phyloP scores from a whole-genome alignment of 2,329 filamentous ascomycete genomes.

The Ophiobolus disseminans region DNA sequence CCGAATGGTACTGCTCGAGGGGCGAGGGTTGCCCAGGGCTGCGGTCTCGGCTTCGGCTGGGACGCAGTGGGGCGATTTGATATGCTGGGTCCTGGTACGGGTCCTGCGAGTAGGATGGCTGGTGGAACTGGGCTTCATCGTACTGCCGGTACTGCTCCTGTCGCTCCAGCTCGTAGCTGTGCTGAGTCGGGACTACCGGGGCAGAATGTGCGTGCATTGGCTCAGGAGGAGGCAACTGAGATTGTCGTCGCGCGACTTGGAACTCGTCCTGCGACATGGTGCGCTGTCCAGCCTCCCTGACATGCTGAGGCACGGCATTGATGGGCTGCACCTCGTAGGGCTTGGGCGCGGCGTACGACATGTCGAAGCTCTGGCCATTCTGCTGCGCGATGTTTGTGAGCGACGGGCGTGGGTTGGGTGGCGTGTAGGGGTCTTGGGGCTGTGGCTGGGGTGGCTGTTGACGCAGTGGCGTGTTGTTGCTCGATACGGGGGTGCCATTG shows the following conservation, averaged over 20 bases:
- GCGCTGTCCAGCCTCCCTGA: constrained; percentile 23
- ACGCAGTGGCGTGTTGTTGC: constrained; percentile 34
- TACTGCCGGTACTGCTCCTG: constrained; percentile 26
- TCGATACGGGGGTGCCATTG: constrained; percentile 25
- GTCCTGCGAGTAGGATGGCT: constrained; percentile 24
- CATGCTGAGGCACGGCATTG: constrained; percentile 35
- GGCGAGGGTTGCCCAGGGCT: constrained; percentile 31
- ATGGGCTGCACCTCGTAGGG: constrained; percentile 44
- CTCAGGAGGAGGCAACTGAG: constrained; percentile 34
- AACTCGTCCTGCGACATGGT: constrained; percentile 40
- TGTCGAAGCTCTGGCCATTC: constrained; percentile 38
- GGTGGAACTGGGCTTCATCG: constrained; percentile 14
- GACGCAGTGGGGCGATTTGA: constrained; percentile 45
- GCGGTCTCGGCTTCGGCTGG: constrained; percentile 34
- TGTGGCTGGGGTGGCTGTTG: constrained; percentile 28
- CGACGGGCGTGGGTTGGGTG: constrained; percentile 34
- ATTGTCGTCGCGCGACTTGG: constrained; percentile 28
- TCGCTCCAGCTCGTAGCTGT: constrained; percentile 29
- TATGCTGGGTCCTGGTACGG: constrained; percentile 40
- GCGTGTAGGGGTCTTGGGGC: constrained; percentile 30
- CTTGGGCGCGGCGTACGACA: constrained; percentile 47
- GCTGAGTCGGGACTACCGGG: constrained; percentile 49
- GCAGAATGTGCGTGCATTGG: constrained; percentile 56
- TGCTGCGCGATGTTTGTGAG: constrained; percentile 26
- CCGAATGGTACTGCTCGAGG: constrained; percentile 42